Base-by-base conservation (phyloP, 2,329 filamentous ascomycete species). In the Madurella mycetomatis region DNA sequence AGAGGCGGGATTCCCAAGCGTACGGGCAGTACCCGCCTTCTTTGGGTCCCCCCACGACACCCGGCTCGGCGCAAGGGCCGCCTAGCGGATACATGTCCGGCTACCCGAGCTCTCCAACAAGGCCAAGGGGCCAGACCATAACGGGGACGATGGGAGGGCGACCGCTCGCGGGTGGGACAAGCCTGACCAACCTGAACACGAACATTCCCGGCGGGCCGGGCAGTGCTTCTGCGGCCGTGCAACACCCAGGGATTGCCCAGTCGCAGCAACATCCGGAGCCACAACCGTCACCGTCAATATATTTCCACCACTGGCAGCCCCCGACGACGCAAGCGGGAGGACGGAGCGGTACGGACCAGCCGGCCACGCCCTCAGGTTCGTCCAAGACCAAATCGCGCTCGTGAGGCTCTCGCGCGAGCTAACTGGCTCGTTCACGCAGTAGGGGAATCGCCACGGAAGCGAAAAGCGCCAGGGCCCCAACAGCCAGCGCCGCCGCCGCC, bases 301-400 rank as follows among this genome's bases (percentile, higher is more conserved):
- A 90, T 70, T 96, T 96, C 69, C 90, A 95, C 67, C 90, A 95
- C 68, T 96, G 91, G 90, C 88, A 92, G 56, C 91, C 91, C 44
- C 91, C 91, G 13, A 81, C 78, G 18, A 81, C 83, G 59, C 80
- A 88, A 70, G 76, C 77, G 60, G 78, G 80, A 55, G 78, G 80
- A 56, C 73, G 78, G 54, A 58, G 65, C 60, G 74, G 77, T 67
- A 77, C 80, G 54, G 83, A 84, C 64, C 85, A 87, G 67, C 86
- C 87, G 57, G 82, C 81, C 65, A 87, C 87, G 58, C 86, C 88
- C 66, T 86, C 87, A 74, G 85, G 86, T 83, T 86, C 83, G 84
- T 83, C 76, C 70, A 81, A 74, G 67, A 71, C 70, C 66, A 79
- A 78, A 71, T 73, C 62, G 57, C 69, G 67, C 62, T 66, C 75